phyloP scores from a whole-genome alignment of 2,329 filamentous ascomycete species.

The Diaporthe sp. region DNA sequence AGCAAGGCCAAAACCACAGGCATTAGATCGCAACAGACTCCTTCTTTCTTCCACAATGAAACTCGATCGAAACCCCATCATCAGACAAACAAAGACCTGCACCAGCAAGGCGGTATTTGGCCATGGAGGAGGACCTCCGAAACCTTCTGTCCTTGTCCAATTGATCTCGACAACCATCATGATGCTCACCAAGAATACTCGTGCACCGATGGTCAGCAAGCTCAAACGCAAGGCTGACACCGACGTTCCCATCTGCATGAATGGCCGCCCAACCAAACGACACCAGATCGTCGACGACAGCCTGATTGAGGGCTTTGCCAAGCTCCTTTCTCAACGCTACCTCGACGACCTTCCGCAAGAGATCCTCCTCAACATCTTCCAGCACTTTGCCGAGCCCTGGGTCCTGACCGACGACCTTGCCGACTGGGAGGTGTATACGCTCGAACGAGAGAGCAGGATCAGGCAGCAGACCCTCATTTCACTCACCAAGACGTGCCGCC shows the following conservation, averaged over 20 bases:
- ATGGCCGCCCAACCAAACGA: neutral
- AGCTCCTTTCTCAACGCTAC: neutral
- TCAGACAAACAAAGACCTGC: neutral
- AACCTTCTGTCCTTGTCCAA: no score
- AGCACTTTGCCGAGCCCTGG: conserved; percentile 23
- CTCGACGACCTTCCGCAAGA: conserved; percentile 9
- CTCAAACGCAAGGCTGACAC: neutral
- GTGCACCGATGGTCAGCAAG: neutral
- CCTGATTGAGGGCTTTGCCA: neutral
- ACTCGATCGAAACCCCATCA: neutral
- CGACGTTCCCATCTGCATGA: neutral
- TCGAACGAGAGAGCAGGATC: neutral
- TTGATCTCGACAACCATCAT: neutral
- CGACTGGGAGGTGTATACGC: conserved; percentile 7
- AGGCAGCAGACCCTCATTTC: conserved; percentile 6
- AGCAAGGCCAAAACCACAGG: neutral
- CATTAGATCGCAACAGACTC: neutral
- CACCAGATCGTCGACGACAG: neutral
- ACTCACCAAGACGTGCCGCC: conserved; percentile 12
- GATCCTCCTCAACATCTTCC: conserved; percentile 20
- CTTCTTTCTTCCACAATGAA: neutral
- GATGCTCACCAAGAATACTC: neutral
- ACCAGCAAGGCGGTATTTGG: neutral
- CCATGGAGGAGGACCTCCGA: neutral
- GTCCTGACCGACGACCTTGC: conserved; percentile 5